Percentiles rank a stretch among this genome's conserved stretches.
Evolutionary conservation across 2,329 filamentous ascomycete species (phyloP).

Genomic region (Beauveria sp.): DNA sequence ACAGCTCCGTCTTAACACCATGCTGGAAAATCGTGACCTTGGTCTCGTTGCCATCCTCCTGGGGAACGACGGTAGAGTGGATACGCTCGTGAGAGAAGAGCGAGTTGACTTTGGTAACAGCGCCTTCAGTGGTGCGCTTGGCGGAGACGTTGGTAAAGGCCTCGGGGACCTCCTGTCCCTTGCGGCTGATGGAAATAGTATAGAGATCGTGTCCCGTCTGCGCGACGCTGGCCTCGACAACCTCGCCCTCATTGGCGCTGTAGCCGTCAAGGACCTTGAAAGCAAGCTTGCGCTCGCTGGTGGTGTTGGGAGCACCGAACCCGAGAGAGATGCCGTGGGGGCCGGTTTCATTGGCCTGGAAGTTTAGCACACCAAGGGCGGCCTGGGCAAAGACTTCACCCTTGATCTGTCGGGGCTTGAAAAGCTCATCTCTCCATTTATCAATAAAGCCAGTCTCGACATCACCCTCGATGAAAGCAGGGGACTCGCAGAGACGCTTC

Average conservation of each 20-base stretch:
- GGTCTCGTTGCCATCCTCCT: slow-evolving; percentile 44
- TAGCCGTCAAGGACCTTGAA: slow-evolving; percentile 54
- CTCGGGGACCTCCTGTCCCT: slow-evolving; percentile 28
- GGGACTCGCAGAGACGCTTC: slow-evolving; percentile 75
- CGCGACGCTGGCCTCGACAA: slow-evolving; percentile 45
- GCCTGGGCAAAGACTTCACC: slow-evolving; percentile 81
- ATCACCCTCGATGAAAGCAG: slow-evolving; percentile 75
- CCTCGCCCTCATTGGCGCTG: slow-evolving; percentile 55
- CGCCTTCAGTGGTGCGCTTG: slow-evolving; percentile 24
- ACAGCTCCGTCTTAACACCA: slow-evolving; percentile 51
- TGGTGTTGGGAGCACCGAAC: slow-evolving; percentile 39
- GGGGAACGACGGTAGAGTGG: slow-evolving; percentile 66
- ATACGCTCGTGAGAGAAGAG: slow-evolving; percentile 80
- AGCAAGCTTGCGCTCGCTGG: slow-evolving; percentile 38
- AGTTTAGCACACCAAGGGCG: slow-evolving; percentile 63
- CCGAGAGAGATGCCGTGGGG: slow-evolving; percentile 47
- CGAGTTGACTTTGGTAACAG: slow-evolving; percentile 27
- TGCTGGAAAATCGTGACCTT: slow-evolving; percentile 72
- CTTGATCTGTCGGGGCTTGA: slow-evolving; percentile 51
- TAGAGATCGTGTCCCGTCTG: slow-evolving; percentile 42
- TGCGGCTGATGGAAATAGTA: slow-evolving; percentile 37
- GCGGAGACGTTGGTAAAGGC: slow-evolving; percentile 40
- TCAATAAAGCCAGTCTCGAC: slow-evolving; percentile 97
- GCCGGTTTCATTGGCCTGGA: slow-evolving; percentile 32
- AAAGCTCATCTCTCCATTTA: slow-evolving; percentile 75